Evolutionary conservation across 2,329 filamentous ascomycete species (phyloP), one percentile per base, ranked within the genome.

Genomic region (Colletotrichum sansevieriae): DNA sequence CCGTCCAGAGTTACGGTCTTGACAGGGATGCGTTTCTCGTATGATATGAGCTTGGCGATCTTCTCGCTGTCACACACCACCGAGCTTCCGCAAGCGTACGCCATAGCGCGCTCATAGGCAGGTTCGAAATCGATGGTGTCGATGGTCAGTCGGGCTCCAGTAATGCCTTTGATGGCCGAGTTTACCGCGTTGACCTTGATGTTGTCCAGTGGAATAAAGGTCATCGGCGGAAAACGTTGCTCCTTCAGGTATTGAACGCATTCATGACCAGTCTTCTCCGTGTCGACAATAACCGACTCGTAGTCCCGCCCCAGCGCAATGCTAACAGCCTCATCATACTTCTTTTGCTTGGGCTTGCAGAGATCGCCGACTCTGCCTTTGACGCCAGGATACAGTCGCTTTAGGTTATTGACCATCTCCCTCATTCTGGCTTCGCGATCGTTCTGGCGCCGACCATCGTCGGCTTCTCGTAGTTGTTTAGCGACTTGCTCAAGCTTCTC

Each of bases 271-370:
- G 93, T 96, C 81, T 96, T 97, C 79, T 98, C 94, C 2, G 94
- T 95, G 74, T 99, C 96, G 10, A 98, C 95, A 56, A 99, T 90
- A 49, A 99, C 92, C 0, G 95, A 93, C 78, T 99, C 95, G 77
- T 97, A 97, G 76, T 98, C 93, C 63, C 93, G 90, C 58, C 96
- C 96, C 4, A 99, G 88, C 7, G 97, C 94, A 22, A 94, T 97
- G 74, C 93, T 94, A 71, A 99, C 93, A 52, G 96, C 96, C 73
- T 96, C 93, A 71, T 96, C 93, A 75, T 91, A 99, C 78, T 98
- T 98, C 81, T 97, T 98, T 82, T 98, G 94, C 80, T 98, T 98
- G 1, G 96, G 95, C 72, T 93, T 95, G 82, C 96, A 98, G 47
- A 99, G 87, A 72, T 97, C 94, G 71, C 94, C 93, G 52, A 98